Percentiles rank a stretch among this genome's conserved stretches.
phyloP scores from a whole-genome alignment of 495 filamentous ascomycete genomes.

The Penicillium pancosmium region DNA sequence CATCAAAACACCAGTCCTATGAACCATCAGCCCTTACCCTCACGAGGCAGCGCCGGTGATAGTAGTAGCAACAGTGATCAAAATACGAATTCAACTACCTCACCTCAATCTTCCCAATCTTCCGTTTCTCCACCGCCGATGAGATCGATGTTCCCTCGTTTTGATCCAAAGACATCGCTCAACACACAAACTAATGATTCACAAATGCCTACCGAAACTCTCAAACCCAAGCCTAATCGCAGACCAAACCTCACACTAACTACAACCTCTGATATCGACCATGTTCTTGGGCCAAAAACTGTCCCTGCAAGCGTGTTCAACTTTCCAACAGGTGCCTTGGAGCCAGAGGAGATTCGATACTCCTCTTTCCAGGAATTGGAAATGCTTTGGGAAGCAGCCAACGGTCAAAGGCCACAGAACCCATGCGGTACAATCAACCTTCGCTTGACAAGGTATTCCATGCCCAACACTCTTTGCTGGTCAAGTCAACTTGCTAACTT shows the following conservation, averaged over 20 bases:
- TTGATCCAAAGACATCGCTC: slow-evolving; percentile 70
- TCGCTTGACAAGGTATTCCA: slow-evolving; percentile 45
- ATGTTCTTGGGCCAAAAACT: slow-evolving; percentile 45
- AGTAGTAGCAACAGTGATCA: slow-evolving; percentile 20
- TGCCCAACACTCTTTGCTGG: neutral
- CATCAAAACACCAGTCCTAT: slow-evolving; percentile 20
- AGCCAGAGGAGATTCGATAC: slow-evolving; percentile 37
- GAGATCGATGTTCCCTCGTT: slow-evolving; percentile 79
- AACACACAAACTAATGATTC: slow-evolving; percentile 71
- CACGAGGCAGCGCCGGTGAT: slow-evolving; percentile 18
- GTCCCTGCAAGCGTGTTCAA: slow-evolving; percentile 50
- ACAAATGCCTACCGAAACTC: slow-evolving; percentile 47
- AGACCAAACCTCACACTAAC: slow-evolving; percentile 42
- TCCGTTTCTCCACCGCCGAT: slow-evolving; percentile 50
- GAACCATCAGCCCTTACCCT: slow-evolving; percentile 14
- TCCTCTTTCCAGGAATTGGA: slow-evolving; percentile 50
- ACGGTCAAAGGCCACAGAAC: slow-evolving; percentile 50
- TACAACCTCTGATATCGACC: slow-evolving; percentile 42
- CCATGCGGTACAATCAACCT: slow-evolving; percentile 46
- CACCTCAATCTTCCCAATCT: slow-evolving; percentile 35
- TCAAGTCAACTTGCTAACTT: slow-evolving; percentile 22
- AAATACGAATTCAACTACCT: slow-evolving; percentile 40
- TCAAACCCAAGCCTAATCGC: slow-evolving; percentile 34
- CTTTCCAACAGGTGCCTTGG: slow-evolving; percentile 45
- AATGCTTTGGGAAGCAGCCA: slow-evolving; percentile 56